These are phyloP conservation scores for Fraxinus ornus DNA, from an alignment of 305 asterid genomes.

Conservation along the genomic window DNA sequence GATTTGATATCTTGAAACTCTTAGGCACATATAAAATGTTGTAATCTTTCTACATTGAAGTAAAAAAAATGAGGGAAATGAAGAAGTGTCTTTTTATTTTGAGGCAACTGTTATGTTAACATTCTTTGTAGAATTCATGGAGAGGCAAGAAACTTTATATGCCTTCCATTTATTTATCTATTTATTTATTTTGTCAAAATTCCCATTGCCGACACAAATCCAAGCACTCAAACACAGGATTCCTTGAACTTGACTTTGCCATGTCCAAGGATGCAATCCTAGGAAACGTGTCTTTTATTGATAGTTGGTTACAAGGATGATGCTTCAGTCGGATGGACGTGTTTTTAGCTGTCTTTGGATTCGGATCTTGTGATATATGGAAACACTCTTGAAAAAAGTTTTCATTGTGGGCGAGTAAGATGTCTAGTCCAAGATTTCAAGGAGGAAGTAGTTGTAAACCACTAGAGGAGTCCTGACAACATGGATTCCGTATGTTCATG, in stretches of 20 bases:
- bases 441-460: constrained; percentile 48
- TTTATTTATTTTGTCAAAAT: too few species aligned
- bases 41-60: too few species aligned
- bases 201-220: constrained; percentile 3
- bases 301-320: not conserved
- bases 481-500: constrained; percentile 40
- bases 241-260: not conserved
- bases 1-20: too few species aligned
- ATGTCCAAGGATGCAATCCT: not conserved
- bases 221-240: not conserved
- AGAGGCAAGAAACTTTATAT: not conserved
- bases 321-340: not conserved
- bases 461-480: constrained; percentile 48
- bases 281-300: not conserved
- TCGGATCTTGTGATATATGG: constrained; percentile 20
- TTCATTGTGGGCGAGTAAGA: not conserved
- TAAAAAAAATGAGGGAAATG: too few species aligned
- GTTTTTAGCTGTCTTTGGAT: constrained; percentile 13
- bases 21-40: too few species aligned
- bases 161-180: not conserved
- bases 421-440: constrained; percentile 19
- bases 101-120: too few species aligned
- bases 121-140: too few species aligned
- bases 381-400: constrained; percentile 15
- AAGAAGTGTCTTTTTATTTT: too few species aligned